Evolutionary conservation across 768 basidiomycete species (phyloP), one percentile per base, ranked within the genome.

Genomic region (Suillus lakei): DNA sequence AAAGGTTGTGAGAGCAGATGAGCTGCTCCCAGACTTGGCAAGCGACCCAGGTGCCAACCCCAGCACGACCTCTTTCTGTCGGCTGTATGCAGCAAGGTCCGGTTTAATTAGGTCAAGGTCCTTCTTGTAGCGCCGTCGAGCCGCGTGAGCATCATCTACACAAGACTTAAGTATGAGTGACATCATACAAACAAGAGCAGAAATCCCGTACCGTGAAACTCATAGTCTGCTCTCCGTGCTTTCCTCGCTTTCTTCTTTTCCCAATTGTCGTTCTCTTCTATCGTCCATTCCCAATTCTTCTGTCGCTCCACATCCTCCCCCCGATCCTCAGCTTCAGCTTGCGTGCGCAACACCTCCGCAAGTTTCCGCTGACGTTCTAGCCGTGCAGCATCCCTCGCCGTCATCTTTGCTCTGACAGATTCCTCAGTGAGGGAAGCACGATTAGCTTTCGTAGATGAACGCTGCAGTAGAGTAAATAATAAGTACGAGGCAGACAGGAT

Each of bases 201-300:
- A 46, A 30, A 60, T 5, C 23, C 82, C 92, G 59, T 64, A 96
- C 97, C 93, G 75, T 97, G 92, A 75, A 98, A 98, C 76, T 92
- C 89, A 69, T 89, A 94, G 78, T 97, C 93, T 15, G 90, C 93
- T 76, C 93, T 84, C 75, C 94, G 84, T 67, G 86, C 87, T 79
- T 96, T 98, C 71, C 90, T 80, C 30, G 88, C 90, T 70, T 86
- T 76, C 76, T 96, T 95, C 83, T 92, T 92, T 81, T 98, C 96
- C 98, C 98, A 99, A 63, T 88, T 84, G 67, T 99, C 95, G 73
- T 96, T 96, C 79, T 98, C 95, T 79, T 98, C 95, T 64, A 98
- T 88, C 32, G 92, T 92, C 82, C 92, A 96, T 71, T 95, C 93
- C 95, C 95, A 98, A 73, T 95, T 95, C 85, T 93, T 95, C 73